Percentiles rank a stretch among this genome's conserved stretches.
Evolutionary conservation across 495 filamentous ascomycete genomes (phyloP).

Genomic region (Xylaria intraflava): DNA sequence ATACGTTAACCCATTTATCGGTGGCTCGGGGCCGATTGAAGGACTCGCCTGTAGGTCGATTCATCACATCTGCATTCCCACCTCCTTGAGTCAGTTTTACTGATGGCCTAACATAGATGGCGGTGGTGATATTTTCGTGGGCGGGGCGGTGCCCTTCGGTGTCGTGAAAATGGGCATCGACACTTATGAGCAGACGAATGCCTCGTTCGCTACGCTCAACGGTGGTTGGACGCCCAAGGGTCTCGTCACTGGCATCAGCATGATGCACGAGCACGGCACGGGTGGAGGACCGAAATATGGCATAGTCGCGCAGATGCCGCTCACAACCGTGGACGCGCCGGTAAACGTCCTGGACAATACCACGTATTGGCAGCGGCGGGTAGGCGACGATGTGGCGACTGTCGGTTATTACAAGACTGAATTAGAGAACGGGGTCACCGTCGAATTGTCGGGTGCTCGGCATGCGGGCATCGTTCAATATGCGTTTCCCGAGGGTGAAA

Average conservation of each 20-base stretch:
- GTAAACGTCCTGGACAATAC: conserved; percentile 53
- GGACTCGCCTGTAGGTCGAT: conserved; percentile 2
- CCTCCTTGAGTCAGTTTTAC: neutral
- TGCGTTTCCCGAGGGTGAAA: conserved; percentile 45
- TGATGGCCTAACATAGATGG: conserved; percentile 35
- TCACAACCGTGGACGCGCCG: conserved; percentile 29
- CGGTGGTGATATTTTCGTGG: conserved; percentile 54
- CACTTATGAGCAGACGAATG: conserved; percentile 23
- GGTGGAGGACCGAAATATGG: conserved; percentile 68
- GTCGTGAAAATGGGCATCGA: conserved; percentile 66
- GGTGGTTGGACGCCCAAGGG: conserved; percentile 49
- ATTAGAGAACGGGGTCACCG: conserved; percentile 44
- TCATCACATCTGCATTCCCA: neutral
- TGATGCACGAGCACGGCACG: conserved; percentile 68
- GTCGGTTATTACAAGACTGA: conserved; percentile 57
- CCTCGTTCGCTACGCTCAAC: conserved; percentile 41
- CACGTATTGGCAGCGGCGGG: conserved; percentile 38
- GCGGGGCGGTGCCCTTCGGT: conserved; percentile 55
- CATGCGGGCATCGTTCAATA: conserved; percentile 59
- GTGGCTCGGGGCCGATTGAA: conserved; percentile 1
- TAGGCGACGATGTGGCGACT: conserved; percentile 41
- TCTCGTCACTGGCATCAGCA: conserved; percentile 57
- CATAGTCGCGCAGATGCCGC: conserved; percentile 57
- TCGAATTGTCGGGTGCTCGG: conserved; percentile 51
- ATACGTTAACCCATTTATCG: conserved; percentile 24